phyloP scores from a whole-genome alignment of 257 asterid species.

The Solanum tarapatanum region DNA sequence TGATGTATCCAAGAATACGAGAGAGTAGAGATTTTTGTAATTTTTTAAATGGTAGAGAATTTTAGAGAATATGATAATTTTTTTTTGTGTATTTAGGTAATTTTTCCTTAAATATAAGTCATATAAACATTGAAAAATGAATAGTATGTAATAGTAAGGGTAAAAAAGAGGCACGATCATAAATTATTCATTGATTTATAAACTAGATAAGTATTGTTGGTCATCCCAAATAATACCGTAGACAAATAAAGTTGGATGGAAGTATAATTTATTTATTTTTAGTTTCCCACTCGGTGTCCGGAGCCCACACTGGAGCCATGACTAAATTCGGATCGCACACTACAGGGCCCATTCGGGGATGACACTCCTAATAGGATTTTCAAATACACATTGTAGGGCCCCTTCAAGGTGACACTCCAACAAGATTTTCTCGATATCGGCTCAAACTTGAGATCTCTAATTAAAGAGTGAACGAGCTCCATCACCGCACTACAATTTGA shows the following conservation, averaged over 20 bases:
- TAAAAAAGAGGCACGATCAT: not conserved
- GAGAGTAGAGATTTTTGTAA: too few species aligned
- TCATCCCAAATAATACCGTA: too few species aligned
- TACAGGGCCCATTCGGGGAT: too few species aligned
- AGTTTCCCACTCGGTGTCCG: not conserved
- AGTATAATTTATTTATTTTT: not conserved
- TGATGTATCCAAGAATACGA: not conserved
- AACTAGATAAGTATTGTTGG: too few species aligned
- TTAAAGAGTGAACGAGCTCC: too few species aligned
- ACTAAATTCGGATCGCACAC: too few species aligned
- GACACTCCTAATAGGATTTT: not conserved
- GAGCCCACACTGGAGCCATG: accelerated
- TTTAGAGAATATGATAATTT: too few species aligned
- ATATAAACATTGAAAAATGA: not conserved
- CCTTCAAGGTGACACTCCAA: not conserved
- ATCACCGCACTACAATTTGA: too few species aligned
- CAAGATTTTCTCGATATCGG: too few species aligned
- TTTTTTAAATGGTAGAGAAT: too few species aligned
- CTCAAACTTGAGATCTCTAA: too few species aligned
- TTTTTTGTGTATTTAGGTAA: not conserved
- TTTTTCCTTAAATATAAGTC: not conserved
- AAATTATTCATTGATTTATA: not conserved
- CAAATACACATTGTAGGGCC: not conserved
- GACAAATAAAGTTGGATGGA: too few species aligned
- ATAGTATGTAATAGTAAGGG: not conserved